A percentile compares a stretch with the other conserved stretches of the same genome.
These are phyloP conservation scores for Typha latifolia DNA, from an alignment of 176 grass and related monocot genomes.

Conservation along the genomic window DNA sequence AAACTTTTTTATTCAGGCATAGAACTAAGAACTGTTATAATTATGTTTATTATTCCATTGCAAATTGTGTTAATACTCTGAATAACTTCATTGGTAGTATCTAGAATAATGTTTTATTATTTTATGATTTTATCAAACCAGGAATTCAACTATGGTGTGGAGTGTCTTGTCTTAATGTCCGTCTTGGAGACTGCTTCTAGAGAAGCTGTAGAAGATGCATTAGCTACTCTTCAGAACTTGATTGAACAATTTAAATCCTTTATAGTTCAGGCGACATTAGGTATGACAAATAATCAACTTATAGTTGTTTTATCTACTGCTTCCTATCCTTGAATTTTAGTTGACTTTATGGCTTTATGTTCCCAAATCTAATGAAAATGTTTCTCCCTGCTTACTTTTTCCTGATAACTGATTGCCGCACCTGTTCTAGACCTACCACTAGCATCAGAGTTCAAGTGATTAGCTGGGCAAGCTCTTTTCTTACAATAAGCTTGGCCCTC, in stretches of 20 bases:
- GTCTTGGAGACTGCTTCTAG: constrained; percentile 35
- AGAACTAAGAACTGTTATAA: too few species aligned
- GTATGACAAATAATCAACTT: constrained; percentile 21
- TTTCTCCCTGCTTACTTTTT: too few species aligned
- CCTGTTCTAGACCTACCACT: too few species aligned
- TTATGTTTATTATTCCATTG: too few species aligned
- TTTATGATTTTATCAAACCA: constrained; percentile 31
- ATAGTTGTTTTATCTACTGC: not conserved
- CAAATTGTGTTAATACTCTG: too few species aligned
- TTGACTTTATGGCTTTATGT: too few species aligned
- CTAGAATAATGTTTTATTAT: constrained; percentile 5
- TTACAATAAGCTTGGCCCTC: too few species aligned
- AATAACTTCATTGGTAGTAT: not conserved
- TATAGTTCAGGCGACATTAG: constrained; percentile 81
- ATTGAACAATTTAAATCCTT: constrained; percentile 43
- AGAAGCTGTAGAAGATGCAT: constrained; percentile 52
- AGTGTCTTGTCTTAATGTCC: constrained; percentile 78
- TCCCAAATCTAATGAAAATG: too few species aligned
- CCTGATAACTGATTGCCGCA: too few species aligned
- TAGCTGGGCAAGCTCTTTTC: too few species aligned
- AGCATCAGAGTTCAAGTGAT: too few species aligned
- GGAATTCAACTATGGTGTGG: constrained; percentile 86
- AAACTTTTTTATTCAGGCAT: too few species aligned
- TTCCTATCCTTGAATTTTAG: not conserved
- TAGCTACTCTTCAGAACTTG: constrained; percentile 43